Evolutionary conservation across 2,329 filamentous ascomycete genomes (phyloP).

Genomic region (Fusarium poae): DNA sequence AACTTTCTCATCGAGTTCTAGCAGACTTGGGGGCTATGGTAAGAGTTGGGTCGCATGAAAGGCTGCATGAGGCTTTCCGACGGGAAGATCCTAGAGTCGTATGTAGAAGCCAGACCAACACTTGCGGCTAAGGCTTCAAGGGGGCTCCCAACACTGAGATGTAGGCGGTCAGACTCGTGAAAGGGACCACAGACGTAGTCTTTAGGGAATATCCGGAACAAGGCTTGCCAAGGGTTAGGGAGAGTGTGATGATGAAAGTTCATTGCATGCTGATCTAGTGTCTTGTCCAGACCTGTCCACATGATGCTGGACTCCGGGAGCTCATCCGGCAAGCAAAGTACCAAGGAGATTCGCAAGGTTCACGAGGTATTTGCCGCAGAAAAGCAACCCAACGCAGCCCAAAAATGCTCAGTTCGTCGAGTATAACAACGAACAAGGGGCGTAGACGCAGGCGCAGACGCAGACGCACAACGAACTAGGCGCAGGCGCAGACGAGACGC

Average conservation of each 20-base stretch:
- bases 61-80: constrained; percentile 44
- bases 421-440: constrained; percentile 11
- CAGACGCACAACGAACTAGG: constrained; percentile 20
- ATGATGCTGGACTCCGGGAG: constrained; percentile 33
- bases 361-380: constrained; percentile 25
- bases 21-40: constrained; percentile 19
- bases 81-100: constrained; percentile 45
- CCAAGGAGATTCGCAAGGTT: constrained; percentile 32
- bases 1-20: constrained; percentile 16
- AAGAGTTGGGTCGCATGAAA: constrained; percentile 37
- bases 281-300: constrained; percentile 36
- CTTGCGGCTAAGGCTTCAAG: constrained; percentile 18
- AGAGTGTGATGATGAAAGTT: constrained; percentile 34
- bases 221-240: constrained; percentile 20
- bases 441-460: constrained; percentile 30
- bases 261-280: constrained; percentile 42
- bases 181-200: constrained; percentile 2
- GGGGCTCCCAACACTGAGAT: constrained; percentile 12
- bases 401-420: constrained; percentile 8
- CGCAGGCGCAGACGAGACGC: constrained; percentile 23
- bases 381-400: constrained; percentile 17
- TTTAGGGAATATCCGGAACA: constrained; percentile 34
- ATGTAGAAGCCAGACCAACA: constrained; percentile 34
- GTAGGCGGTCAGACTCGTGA: constrained; percentile 26
- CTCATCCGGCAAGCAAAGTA: constrained; percentile 36